Conservation (phyloP, 352 stramenopile genomes). For the Pythium scleroteichum region DNA sequence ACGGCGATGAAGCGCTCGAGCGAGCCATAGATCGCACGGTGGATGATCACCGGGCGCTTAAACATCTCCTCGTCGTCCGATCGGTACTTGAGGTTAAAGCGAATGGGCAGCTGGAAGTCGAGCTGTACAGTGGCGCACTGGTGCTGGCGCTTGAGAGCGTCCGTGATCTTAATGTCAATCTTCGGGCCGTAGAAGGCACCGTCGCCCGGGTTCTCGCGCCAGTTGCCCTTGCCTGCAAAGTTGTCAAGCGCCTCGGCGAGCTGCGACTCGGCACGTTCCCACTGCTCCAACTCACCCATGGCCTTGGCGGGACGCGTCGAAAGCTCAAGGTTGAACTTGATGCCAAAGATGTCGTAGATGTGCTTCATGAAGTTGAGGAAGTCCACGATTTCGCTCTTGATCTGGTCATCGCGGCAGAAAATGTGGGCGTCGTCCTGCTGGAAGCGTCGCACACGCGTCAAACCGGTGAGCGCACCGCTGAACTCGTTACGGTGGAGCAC, state of each 20-base stretch:
- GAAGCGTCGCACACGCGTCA: slow-evolving; percentile 97
- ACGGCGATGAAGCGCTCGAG: slow-evolving; percentile 99
- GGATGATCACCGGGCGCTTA: slow-evolving; percentile 97
- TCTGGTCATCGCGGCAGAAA: slow-evolving; percentile 95
- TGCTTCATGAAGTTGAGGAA: slow-evolving; percentile 94
- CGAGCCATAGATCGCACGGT: slow-evolving; percentile 96
- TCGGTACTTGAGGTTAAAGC: slow-evolving; percentile 94
- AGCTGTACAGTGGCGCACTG: slow-evolving; percentile 98
- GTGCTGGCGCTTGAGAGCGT: slow-evolving; percentile 96
- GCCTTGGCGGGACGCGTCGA: slow-evolving; percentile 95
- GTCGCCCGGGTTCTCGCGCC: slow-evolving; percentile 93
- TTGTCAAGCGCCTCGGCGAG: slow-evolving; percentile 64
- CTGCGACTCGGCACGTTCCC: slow-evolving; percentile 90
- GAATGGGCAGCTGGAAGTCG: slow-evolving; percentile 97
- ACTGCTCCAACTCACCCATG: slow-evolving; percentile 94
- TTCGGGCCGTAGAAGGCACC: slow-evolving; percentile 98
- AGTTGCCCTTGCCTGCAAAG: slow-evolving; percentile 93
- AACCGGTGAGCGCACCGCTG: slow-evolving; percentile 94
- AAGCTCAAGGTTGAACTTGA: slow-evolving; percentile 92
- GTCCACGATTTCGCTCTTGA: slow-evolving; percentile 94
- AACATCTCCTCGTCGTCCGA: slow-evolving; percentile 83
- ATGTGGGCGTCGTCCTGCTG: slow-evolving; percentile 99
- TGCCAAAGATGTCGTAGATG: slow-evolving; percentile 95
- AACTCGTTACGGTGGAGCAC: slow-evolving; percentile 96
- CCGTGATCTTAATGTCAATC: slow-evolving; percentile 98